Evolutionary conservation across 1,284 basidiomycete species (phyloP).

Genomic region (Bondarzewia mesenterica): DNA sequence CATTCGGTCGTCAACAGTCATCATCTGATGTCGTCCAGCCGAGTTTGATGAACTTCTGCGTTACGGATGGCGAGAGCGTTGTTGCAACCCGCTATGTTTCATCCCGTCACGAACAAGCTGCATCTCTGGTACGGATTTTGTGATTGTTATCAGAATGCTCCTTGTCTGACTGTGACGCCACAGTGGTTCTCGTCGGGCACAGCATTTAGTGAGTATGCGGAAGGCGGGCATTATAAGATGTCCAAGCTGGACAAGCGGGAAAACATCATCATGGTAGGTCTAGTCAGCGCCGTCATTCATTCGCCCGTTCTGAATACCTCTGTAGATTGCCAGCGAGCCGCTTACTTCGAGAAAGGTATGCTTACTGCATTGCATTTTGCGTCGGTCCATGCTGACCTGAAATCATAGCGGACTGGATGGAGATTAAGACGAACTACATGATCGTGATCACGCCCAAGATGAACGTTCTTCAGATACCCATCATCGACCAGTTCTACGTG

Average conservation of each 20-base stretch:
- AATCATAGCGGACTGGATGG: slow-evolving; percentile 85
- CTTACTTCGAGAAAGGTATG: slow-evolving; percentile 89
- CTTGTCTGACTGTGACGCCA: slow-evolving; percentile 6
- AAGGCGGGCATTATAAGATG: slow-evolving; percentile 90
- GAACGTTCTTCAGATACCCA: slow-evolving; percentile 93
- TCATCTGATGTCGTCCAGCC: slow-evolving; percentile 40
- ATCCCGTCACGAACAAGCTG: slow-evolving; percentile 85
- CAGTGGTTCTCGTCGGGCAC: slow-evolving; percentile 95
- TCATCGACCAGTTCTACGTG: slow-evolving; percentile 87
- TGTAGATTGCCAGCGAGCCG: slow-evolving; percentile 81
- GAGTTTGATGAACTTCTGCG: slow-evolving; percentile 92
- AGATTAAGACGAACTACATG: slow-evolving; percentile 92
- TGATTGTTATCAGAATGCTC: not conserved
- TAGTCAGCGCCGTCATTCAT: not conserved
- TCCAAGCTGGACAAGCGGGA: slow-evolving; percentile 94
- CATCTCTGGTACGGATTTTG: slow-evolving; percentile 55
- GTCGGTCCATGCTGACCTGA: slow-evolving; percentile 12
- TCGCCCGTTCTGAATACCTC: not conserved
- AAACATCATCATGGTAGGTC: slow-evolving; percentile 78
- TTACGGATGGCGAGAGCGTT: slow-evolving; percentile 90
- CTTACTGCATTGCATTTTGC: slow-evolving; percentile 15
- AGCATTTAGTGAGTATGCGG: slow-evolving; percentile 85
- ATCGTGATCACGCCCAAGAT: slow-evolving; percentile 87
- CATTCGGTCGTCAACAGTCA: not conserved
- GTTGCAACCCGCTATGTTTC: slow-evolving; percentile 95